These are phyloP conservation scores for Teunomyces lycoperdinae DNA, from an alignment of 805 yeast genomes.

Conservation along the genomic window DNA sequence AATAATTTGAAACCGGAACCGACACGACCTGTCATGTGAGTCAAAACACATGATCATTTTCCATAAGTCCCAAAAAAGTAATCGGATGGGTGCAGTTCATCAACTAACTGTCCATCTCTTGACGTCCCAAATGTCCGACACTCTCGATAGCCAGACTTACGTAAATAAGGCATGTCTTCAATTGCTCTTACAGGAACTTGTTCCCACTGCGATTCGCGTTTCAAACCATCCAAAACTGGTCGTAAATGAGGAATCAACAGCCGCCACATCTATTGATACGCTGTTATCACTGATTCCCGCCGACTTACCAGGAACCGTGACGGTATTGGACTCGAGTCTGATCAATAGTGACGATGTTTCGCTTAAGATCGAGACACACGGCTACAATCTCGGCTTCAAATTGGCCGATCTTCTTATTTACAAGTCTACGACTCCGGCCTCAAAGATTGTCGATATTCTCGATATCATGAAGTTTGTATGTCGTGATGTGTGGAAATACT, in stretches of 20 bases:
- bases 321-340: slow-evolving; percentile 32
- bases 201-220: slow-evolving; percentile 69
- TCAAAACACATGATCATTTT: not conserved
- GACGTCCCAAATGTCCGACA: slow-evolving; percentile 13
- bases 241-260: not conserved
- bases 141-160: slow-evolving; percentile 25
- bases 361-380: slow-evolving; percentile 64
- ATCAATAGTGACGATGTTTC: slow-evolving; percentile 49
- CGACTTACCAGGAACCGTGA: slow-evolving; percentile 44
- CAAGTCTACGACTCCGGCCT: slow-evolving; percentile 34
- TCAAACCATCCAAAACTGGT: slow-evolving; percentile 22
- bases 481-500: slow-evolving; percentile 81
- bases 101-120: too few relatives aligned
- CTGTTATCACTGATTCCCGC: slow-evolving; percentile 27
- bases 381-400: slow-evolving; percentile 65
- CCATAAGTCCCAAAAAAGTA: not conserved
- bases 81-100: not conserved
- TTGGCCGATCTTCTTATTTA: slow-evolving; percentile 48
- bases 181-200: slow-evolving; percentile 68
- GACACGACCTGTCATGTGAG: not conserved
- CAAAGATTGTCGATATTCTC: slow-evolving; percentile 57
- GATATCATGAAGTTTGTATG: slow-evolving; percentile 91
- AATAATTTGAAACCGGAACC: not conserved
- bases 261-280: slow-evolving; percentile 22
- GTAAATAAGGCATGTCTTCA: slow-evolving; percentile 60